Evolutionary conservation across 768 basidiomycete genomes (phyloP), one percentile per base, ranked within the genome.

Genomic region (Lactifluus echinatus): DNA sequence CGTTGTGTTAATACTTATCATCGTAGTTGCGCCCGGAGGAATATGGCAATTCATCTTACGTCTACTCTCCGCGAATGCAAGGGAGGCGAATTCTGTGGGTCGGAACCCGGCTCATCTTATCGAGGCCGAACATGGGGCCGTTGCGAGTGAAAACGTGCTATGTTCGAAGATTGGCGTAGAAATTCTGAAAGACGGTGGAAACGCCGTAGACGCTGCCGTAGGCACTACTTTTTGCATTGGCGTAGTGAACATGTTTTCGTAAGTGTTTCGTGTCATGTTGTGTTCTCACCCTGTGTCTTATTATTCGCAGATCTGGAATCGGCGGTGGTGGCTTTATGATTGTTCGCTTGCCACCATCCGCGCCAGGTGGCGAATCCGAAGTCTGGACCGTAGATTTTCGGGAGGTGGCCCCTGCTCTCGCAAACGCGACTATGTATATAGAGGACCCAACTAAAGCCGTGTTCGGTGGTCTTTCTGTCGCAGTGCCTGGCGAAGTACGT

Each of bases 201-300:
- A 89, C 65, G 93, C 94, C 0, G 82, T 95, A 15, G 95, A 98
- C 63, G 85, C 95, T 0, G 87, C 83, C 0, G 82, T 97, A 53
- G 80, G 83, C 21, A 78, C 88, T 0, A 82, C 85, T 0, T 74
- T 97, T 24, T 97, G 95, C 67, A 73, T 74, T 33, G 87, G 89
- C 5, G 85, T 89, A 2, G 81, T 92, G 50, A 93, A 93, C 69
- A 91, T 91, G 84, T 96, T 93, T 68, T 90, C 89, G 78, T 93
- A 66, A 67, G 82, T 77, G 19, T 37, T 63, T 24, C 33, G 19
- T 19, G 10, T 43, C 37, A 36, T 17, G 56, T 21, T 12, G 63
- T 59, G 36, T 36, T 8, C 17, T 3, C 64, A 63, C 12, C 50
- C 28, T 55, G 56, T 49, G 29, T n/a, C 21, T 37, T 45, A 65